Evolutionary conservation across 306 rosid genomes (phyloP), one percentile per base, ranked within the genome.

Genomic region (Echinosophora koreensis): DNA sequence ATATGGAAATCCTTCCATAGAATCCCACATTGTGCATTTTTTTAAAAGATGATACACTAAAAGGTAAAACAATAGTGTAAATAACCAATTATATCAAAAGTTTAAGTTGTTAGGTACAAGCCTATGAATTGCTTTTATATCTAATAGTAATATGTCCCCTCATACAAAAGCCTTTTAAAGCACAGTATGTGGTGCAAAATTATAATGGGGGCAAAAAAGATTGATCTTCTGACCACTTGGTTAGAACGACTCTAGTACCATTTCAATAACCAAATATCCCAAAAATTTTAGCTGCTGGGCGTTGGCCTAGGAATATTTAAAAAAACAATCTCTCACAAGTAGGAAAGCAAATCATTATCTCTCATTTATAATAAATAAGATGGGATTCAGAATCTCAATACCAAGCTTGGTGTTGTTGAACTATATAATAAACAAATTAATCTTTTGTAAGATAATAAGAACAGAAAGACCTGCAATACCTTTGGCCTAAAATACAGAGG

Each of bases 401-500:
- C 57, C 63, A 39, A n/a, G 57, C 30, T 66, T 59, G 75, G 37
- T 30, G 66, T 30, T 13, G 46, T 46, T 49, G 64, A 65, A 64
- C 70, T 22, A 58, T 44, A n/a, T 16, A 56, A 73, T 56, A 14
- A 49, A 14, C 38, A 65, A 18, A 35, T 30, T 39, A 50, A 28
- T 54, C 10, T 15, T 61, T 73, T n/a, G 17, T 30, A 44, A 42
- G 27, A 55, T 70, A 8, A 70, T 44, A 63, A 67, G 52, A 77
- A 65, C 41, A 9, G 61, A 71, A 66, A 52, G 35, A 35, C 71
- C 4, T 22, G 66, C 11, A 79, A 68, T 89, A 90, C 98, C 98
- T 92, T 95, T 67, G 97, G 97, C 79, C 77, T 89, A 88, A 92
- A 89, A 70, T 78, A 62, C 86, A 95, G 27, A 44, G 98, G 98